These are phyloP conservation scores for Neofusicoccum umdonicola DNA, from an alignment of 2,329 filamentous ascomycete genomes.

Conservation along the genomic window DNA sequence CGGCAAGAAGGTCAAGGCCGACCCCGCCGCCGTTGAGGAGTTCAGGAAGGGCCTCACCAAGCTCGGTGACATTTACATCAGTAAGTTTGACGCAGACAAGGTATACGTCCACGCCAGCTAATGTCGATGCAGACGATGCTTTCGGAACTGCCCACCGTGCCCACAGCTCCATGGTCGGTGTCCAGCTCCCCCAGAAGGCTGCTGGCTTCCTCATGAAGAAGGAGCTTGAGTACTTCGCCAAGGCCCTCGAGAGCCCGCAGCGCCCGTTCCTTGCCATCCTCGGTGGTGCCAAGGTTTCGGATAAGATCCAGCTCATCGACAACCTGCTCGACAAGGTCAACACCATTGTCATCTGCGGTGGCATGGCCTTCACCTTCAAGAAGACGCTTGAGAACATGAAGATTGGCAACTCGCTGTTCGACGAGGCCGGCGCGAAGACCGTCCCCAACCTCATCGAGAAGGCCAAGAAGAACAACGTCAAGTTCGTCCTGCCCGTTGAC, in stretches of 20 bases:
- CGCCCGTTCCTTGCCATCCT: conserved; percentile 98
- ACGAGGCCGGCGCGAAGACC: conserved; percentile 90
- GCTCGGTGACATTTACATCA: conserved; percentile 94
- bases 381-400: conserved; percentile 90
- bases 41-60: conserved; percentile 95
- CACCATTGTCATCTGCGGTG: conserved; percentile 93
- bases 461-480: conserved; percentile 93
- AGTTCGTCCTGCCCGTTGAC: conserved; percentile 91
- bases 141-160: conserved; percentile 98
- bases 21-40: conserved; percentile 85
- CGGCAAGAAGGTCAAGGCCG: conserved; percentile 97
- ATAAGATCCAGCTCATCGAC: conserved; percentile 99
- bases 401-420: conserved; percentile 89
- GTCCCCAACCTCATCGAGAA: conserved; percentile 86
- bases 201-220: conserved; percentile 99
- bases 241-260: conserved; percentile 89
- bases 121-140: conserved; percentile 70
- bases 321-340: conserved; percentile 98
- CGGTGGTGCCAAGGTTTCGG: conserved; percentile 95
- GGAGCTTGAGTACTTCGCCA: conserved; percentile 98
- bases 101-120: conserved; percentile 21
- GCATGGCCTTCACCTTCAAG: conserved; percentile 99
- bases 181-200: conserved; percentile 93
- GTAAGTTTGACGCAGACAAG: conserved; percentile 52
- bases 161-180: conserved; percentile 98